phyloP scores from a whole-genome alignment of 2,329 filamentous ascomycete genomes.

The Gaeumannomyces sp. region DNA sequence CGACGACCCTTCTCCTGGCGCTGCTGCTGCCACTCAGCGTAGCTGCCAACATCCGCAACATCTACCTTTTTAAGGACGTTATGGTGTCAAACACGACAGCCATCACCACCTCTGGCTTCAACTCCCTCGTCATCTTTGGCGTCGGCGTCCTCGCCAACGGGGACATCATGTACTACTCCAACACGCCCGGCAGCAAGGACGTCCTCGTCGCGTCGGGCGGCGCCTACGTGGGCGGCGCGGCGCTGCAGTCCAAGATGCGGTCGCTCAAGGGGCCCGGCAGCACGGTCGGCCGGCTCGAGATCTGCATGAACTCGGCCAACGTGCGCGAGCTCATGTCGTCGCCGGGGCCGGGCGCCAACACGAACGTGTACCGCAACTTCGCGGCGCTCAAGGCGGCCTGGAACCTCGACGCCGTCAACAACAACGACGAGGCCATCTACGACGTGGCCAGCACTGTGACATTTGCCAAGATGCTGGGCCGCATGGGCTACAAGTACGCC shows the following conservation, averaged over 20 bases:
- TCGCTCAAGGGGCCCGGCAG: constrained; percentile 13
- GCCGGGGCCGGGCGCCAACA: constrained; percentile 26
- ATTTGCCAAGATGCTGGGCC: constrained; percentile 35
- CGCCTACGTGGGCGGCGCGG: constrained; percentile 40
- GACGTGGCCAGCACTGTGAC: constrained; percentile 33
- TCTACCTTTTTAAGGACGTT: constrained; percentile 38
- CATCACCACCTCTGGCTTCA: constrained; percentile 35
- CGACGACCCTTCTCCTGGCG: background rate
- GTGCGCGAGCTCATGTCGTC: constrained; percentile 31
- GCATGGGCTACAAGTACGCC: constrained; percentile 35
- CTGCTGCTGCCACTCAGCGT: background rate
- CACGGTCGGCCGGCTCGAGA: constrained; percentile 33
- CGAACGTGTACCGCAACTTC: constrained; percentile 34
- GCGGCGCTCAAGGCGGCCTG: constrained; percentile 32
- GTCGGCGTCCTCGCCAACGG: constrained; percentile 36
- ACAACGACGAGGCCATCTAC: constrained; percentile 39
- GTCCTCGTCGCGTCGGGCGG: constrained; percentile 31
- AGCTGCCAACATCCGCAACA: constrained; percentile 18
- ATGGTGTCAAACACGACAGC: constrained; percentile 36
- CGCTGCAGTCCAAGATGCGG: constrained; percentile 23
- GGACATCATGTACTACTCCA: constrained; percentile 40
- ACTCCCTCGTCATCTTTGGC: constrained; percentile 36
- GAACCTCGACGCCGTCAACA: constrained; percentile 39
- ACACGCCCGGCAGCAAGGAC: constrained; percentile 30
- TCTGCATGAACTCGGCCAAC: constrained; percentile 37